Conservation (phyloP, 139 green algal genomes). For the Tetradesmus obliquus region DNA sequence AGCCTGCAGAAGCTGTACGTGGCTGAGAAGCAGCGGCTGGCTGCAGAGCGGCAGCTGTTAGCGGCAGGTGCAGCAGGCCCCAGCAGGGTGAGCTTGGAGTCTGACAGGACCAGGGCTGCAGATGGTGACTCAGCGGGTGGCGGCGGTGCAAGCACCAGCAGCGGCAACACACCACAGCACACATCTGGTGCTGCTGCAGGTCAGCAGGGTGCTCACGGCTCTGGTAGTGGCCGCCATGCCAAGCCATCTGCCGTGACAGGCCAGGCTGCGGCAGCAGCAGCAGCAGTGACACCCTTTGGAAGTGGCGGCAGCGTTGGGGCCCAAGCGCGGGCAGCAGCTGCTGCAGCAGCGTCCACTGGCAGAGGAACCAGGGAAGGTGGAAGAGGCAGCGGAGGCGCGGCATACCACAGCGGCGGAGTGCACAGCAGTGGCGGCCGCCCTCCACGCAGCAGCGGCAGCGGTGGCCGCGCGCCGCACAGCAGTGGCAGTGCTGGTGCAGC, state of each 20-base stretch:
- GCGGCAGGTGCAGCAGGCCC: not conserved
- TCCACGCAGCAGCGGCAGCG: not conserved
- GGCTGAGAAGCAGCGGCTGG: not conserved
- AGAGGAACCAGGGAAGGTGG: not conserved
- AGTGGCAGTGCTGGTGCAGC: not conserved
- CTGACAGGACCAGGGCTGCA: not conserved
- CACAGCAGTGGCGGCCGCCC: not conserved
- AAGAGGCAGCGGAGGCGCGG: not conserved
- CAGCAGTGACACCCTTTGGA: not conserved
- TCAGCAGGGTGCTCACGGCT: not conserved
- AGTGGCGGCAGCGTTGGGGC: not conserved
- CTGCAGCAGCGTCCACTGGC: not conserved
- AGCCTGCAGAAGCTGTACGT: slow-evolving; percentile 44
- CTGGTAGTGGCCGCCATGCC: not conserved
- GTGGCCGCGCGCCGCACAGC: not conserved
- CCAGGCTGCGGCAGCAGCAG: not conserved
- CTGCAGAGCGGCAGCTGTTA: not conserved
- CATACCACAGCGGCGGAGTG: not conserved
- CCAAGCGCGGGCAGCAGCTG: not conserved
- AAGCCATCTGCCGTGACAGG: not conserved
- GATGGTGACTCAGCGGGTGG: not conserved
- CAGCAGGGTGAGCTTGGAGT: slow-evolving; percentile 1
- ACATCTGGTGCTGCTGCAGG: not conserved
- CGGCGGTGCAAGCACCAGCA: not conserved
- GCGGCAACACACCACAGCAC: not conserved